Evolutionary conservation across 306 rosid genomes (phyloP), one percentile per base, ranked within the genome.

Genomic region (Rosa chinensis): DNA sequence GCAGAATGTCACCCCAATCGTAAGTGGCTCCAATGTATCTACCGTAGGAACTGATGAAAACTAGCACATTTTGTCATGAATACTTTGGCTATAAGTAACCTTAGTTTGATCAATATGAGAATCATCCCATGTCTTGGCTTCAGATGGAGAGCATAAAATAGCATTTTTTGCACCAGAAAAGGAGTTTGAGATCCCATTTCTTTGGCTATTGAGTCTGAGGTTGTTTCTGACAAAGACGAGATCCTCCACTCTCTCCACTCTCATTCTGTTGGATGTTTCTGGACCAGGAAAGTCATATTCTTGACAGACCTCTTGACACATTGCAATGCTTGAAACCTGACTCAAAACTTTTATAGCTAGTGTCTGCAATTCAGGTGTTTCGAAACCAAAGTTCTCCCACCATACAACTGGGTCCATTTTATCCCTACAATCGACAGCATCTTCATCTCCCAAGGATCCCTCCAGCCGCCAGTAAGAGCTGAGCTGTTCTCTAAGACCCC

Each of bases 371-470:
- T 80, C 82, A 52, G 85, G 84, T 52, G 87, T 75, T 74, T 87
- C 82, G 16, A 81, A 82, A 45, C 91, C 91, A 71, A 89, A 82
- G 79, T 90, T 90, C 85, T 88, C 91, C 91, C 91, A 90, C 83
- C 85, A 85, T 80, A 88, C 79, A 59, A 86, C 81, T 42, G 87
- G 87, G 77, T 86, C 90, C 86, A 91, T 82, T 80, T 91, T 84
- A 58, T 77, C 83, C 14, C 79, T 78, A 78, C 82, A 86, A 79
- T 79, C 87, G 74, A 86, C 84, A 66, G 73, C 86, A 84, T 85
- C 86, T 72, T 85, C 92, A 75, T 90, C 86, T 68, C 84, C 83
- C 39, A 86, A 84, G 32, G 89, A 83, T 56, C 90, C 90, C 52
- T 86, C 72, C 10, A 81, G 80, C 72, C 83, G 79, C 92, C 86